Conservation (phyloP, 2,329 filamentous ascomycete genomes). For the Pseudohalonectria lignicola region DNA sequence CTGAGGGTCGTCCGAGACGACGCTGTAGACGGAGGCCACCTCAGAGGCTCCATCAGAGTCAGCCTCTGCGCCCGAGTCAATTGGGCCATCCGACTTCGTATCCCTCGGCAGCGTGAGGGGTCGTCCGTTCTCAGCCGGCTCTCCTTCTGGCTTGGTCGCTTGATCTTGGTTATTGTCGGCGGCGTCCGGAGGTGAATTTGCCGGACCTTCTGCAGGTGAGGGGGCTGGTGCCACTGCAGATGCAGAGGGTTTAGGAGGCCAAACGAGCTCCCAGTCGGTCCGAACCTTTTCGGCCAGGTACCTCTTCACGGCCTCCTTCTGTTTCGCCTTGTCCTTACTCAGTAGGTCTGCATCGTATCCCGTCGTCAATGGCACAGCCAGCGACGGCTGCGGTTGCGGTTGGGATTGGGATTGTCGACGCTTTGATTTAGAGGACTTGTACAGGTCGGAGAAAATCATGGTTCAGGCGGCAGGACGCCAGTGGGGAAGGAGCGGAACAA, state of each 20-base stretch:
- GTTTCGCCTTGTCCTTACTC: constrained; percentile 49
- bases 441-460: constrained; percentile 51
- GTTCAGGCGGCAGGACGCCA: no score
- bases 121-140: no score
- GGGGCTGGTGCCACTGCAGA: background rate
- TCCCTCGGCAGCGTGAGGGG: background rate
- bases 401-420: constrained; percentile 30
- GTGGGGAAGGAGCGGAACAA: no score
- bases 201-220: no score
- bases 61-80: constrained; percentile 24
- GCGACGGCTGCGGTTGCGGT: constrained; percentile 19
- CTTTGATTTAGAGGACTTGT: constrained; percentile 43
- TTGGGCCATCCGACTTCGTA: background rate
- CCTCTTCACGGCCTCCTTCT: constrained; percentile 50
- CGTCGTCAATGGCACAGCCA: constrained; percentile 17
- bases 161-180: no score
- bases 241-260: constrained; percentile 27
- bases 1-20: constrained; percentile 41
- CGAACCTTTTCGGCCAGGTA: constrained; percentile 42
- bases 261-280: constrained; percentile 49
- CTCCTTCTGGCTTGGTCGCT: background rate
- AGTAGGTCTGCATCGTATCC: constrained; percentile 50
- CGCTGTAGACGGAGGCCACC: constrained; percentile 42
- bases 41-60: constrained; percentile 36
- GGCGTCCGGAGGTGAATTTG: no score